These are phyloP conservation scores for Xylariaceae sp. DNA, from an alignment of 2,329 filamentous ascomycete species.

Conservation along the genomic window DNA sequence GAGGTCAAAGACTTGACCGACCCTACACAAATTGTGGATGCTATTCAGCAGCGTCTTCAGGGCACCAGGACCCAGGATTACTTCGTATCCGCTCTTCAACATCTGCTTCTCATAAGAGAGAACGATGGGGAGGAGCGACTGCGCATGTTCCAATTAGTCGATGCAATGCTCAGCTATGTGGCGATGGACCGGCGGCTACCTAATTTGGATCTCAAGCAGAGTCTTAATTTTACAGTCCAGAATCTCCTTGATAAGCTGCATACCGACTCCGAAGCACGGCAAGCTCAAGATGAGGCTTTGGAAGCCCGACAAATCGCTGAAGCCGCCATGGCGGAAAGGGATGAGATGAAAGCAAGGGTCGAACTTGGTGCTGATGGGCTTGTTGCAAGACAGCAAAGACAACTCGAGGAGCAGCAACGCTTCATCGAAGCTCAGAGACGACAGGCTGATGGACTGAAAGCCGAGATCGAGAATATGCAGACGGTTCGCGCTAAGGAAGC, in stretches of 20 bases:
- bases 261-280: conserved; percentile 90
- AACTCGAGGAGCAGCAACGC: conserved; percentile 86
- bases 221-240: conserved; percentile 95
- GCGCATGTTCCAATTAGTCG: conserved; percentile 95
- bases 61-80: conserved; percentile 90
- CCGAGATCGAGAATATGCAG: conserved; percentile 84
- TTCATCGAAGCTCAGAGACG: conserved; percentile 87
- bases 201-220: conserved; percentile 97
- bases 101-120: conserved; percentile 87
- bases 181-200: conserved; percentile 95
- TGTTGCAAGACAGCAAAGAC: conserved; percentile 87
- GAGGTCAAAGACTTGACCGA: conserved; percentile 91
- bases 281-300: conserved; percentile 85
- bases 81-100: conserved; percentile 92
- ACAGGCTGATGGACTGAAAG: conserved; percentile 83
- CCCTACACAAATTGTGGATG: conserved; percentile 88
- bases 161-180: conserved; percentile 98
- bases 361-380: conserved; percentile 91
- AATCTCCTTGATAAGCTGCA: conserved; percentile 92
- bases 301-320: conserved; percentile 92
- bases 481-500: conserved; percentile 84
- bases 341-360: conserved; percentile 86
- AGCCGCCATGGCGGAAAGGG: conserved; percentile 90
- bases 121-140: conserved; percentile 89
- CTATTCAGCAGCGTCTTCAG: conserved; percentile 79